Evolutionary conservation across 345 rosid genomes (phyloP).

Genomic region (Citrus inodora): DNA sequence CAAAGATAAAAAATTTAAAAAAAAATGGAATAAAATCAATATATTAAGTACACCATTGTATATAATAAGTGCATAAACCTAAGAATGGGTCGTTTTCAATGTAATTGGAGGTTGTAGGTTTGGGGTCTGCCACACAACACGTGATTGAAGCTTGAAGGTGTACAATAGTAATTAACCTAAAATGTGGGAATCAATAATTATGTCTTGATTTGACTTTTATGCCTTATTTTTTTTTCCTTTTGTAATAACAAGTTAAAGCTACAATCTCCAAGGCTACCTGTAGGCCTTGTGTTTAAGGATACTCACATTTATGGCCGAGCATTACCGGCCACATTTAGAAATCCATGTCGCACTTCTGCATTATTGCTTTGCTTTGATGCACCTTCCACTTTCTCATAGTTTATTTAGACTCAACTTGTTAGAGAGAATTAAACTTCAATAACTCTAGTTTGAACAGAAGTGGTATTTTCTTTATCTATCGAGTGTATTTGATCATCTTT

Average conservation of each 20-base stretch:
- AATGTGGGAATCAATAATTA: background rate
- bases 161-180: background rate
- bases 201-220: conserved; percentile 8
- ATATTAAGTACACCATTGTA: too few species aligned
- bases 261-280: background rate
- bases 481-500: too few species aligned
- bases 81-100: too few species aligned
- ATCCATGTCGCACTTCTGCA: too few species aligned
- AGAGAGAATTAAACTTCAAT: too few species aligned
- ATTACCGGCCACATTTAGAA: background rate
- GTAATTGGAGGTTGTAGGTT: too few species aligned
- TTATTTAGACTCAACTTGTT: too few species aligned
- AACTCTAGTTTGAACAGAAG: too few species aligned
- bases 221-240: background rate
- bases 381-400: background rate
- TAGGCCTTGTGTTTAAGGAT: background rate
- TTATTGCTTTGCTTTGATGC: background rate
- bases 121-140: background rate
- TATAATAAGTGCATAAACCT: too few species aligned
- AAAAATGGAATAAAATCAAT: too few species aligned
- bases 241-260: background rate
- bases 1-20: too few species aligned
- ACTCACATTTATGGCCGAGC: background rate
- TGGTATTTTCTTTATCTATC: too few species aligned
- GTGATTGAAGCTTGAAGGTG: conserved; percentile 13